Conservation (phyloP, 345 rosid genomes). For the Eucalyptus viminalis region DNA sequence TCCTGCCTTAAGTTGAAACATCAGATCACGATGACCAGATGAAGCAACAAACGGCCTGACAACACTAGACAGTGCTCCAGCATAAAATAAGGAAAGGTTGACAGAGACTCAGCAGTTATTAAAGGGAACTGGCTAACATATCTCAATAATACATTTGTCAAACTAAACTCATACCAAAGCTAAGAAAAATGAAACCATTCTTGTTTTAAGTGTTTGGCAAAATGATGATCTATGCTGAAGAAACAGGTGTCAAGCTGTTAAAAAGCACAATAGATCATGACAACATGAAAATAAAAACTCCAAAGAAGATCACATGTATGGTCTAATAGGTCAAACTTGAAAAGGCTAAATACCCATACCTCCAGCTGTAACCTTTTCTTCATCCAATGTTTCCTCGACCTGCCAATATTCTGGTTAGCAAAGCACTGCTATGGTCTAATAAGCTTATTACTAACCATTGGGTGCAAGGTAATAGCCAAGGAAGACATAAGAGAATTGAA, state of each 20-base stretch:
- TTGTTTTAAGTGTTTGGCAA: neutral
- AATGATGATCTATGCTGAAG: neutral
- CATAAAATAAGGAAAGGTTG: neutral
- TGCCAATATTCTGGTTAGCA: neutral
- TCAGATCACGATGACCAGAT: neutral
- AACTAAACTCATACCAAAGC: neutral
- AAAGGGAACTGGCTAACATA: neutral
- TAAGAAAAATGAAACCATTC: neutral
- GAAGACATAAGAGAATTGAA: neutral
- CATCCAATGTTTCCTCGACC: neutral
- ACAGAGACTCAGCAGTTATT: neutral
- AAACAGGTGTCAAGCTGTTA: neutral
- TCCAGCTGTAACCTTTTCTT: neutral
- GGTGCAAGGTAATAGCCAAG: neutral
- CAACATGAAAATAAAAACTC: neutral
- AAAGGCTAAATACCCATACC: neutral
- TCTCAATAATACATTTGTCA: neutral
- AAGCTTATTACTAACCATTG: neutral
- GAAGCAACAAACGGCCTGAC: neutral
- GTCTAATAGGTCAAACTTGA: neutral
- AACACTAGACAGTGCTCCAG: neutral
- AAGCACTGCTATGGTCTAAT: neutral
- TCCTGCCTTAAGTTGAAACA: neutral
- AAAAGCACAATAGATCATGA: neutral
- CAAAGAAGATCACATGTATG: neutral